phyloP scores from a whole-genome alignment of 2,329 filamentous ascomycete species.

The Nakataea oryzae region DNA sequence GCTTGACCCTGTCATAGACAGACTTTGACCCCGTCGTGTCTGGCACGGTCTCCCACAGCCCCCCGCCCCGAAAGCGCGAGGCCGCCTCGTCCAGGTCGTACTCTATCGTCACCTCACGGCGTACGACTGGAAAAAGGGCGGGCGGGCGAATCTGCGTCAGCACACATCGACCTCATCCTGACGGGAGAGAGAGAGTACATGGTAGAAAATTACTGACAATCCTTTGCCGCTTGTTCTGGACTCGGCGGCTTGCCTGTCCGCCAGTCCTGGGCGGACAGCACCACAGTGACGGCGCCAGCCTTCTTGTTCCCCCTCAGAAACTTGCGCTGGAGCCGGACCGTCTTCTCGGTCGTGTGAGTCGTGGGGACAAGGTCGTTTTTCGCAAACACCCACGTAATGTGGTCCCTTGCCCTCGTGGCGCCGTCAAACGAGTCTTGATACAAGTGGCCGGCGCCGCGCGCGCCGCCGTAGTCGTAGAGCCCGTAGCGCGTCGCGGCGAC shows the following conservation, averaged over 20 bases:
- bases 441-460: background rate
- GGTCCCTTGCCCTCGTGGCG: slow-evolving; percentile 2
- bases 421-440: slow-evolving; percentile 9
- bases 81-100: slow-evolving; percentile 5
- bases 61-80: background rate
- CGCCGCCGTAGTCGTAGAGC: slow-evolving; percentile 4
- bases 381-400: slow-evolving; percentile 9
- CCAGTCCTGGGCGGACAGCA: slow-evolving; percentile 1
- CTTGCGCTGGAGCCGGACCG: slow-evolving; percentile 1
- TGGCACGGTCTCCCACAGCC: background rate
- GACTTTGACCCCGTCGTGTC: background rate
- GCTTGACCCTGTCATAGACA: slow-evolving; percentile 4
- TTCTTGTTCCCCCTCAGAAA: background rate
- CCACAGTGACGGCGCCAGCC: slow-evolving; percentile 5
- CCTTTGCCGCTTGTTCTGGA: background rate
- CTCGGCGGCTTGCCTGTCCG: background rate
- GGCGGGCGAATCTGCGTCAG: background rate
- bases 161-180: background rate
- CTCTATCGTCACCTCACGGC: slow-evolving; percentile 5
- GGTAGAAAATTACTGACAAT: background rate
- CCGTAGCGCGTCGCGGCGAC: slow-evolving; percentile 4
- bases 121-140: background rate
- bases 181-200: background rate
- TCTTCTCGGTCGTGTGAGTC: slow-evolving; percentile 2
- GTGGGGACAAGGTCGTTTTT: slow-evolving; percentile 10